Evolutionary conservation across 129 eudicot genomes (phyloP).

Genomic region (Gnaphalium uliginosum): DNA sequence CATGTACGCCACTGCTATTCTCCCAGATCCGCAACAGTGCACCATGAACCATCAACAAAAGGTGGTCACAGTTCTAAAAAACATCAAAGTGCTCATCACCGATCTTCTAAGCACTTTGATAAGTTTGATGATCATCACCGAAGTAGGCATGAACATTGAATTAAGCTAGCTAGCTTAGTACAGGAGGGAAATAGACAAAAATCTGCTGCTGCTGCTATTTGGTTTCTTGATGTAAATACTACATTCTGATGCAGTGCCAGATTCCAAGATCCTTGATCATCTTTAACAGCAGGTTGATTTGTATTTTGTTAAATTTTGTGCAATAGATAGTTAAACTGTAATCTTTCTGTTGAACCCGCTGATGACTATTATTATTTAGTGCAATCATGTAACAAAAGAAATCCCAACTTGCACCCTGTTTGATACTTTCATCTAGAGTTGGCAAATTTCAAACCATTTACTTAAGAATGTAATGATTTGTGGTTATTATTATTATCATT

Average conservation of each 20-base stretch:
- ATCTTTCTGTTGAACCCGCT: not conserved
- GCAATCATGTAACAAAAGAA: not conserved
- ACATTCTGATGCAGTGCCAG: conserved; percentile 1
- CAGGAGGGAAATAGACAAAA: not conserved
- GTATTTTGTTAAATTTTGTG: not conserved
- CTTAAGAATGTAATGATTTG: not conserved
- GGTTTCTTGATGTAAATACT: not conserved
- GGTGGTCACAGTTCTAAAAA: conserved; percentile 37
- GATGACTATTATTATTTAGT: not conserved
- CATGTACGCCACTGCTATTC: conserved; percentile 60
- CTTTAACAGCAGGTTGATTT: not conserved
- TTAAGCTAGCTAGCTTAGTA: conserved; percentile 27
- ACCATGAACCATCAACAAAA: conserved; percentile 49
- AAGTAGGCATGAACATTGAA: conserved; percentile 40
- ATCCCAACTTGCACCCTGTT: not conserved
- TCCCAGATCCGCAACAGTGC: conserved; percentile 40
- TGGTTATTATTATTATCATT: no score
- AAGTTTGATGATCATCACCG: conserved; percentile 44
- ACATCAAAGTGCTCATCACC: conserved; percentile 47
- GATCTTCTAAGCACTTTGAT: conserved; percentile 42
- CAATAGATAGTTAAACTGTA: conserved; percentile 2
- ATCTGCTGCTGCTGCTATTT: not conserved
- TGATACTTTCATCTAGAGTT: not conserved
- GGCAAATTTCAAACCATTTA: not conserved
- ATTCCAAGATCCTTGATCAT: not conserved